These are phyloP conservation scores for Aciculosporium take DNA, from an alignment of 2,329 filamentous ascomycete species.

Conservation along the genomic window DNA sequence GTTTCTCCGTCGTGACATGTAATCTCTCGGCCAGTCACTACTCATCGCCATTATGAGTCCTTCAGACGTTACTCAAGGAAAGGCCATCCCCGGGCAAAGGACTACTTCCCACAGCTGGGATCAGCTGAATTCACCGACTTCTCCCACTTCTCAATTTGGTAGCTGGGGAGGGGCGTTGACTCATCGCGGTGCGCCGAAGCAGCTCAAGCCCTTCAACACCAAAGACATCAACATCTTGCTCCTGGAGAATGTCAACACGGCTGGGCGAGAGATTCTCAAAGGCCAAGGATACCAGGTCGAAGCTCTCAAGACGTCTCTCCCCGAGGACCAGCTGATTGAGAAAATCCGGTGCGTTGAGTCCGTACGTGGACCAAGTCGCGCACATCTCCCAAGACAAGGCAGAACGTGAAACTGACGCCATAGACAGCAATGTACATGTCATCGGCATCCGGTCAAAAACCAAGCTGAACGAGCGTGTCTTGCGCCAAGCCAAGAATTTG, in stretches of 20 bases:
- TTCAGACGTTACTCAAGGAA: constrained; percentile 31
- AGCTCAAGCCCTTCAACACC: constrained; percentile 87
- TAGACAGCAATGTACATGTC: constrained; percentile 72
- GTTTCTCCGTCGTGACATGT: neutral
- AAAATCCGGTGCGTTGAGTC: constrained; percentile 68
- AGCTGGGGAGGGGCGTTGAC: constrained; percentile 38
- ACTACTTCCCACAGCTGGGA: constrained; percentile 45
- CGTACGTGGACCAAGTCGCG: neutral
- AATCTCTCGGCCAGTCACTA: neutral
- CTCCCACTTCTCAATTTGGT: constrained; percentile 59
- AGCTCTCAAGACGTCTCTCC: constrained; percentile 71
- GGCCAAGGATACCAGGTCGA: constrained; percentile 94
- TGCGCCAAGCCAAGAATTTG: constrained; percentile 81
- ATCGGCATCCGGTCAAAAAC: constrained; percentile 98
- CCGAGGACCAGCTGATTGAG: constrained; percentile 87
- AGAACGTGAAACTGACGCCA: constrained; percentile 2
- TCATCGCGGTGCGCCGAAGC: constrained; percentile 41
- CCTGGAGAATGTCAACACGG: constrained; percentile 89
- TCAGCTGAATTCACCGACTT: constrained; percentile 45
- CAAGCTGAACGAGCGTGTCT: constrained; percentile 72
- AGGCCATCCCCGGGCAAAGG: constrained; percentile 20
- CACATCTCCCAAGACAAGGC: neutral
- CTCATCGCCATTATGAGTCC: constrained; percentile 23
- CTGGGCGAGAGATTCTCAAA: constrained; percentile 68
- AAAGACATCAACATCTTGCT: constrained; percentile 93